Evolutionary conservation across 202 grass and related monocot species (phyloP).

Genomic region (Carex arenaria): DNA sequence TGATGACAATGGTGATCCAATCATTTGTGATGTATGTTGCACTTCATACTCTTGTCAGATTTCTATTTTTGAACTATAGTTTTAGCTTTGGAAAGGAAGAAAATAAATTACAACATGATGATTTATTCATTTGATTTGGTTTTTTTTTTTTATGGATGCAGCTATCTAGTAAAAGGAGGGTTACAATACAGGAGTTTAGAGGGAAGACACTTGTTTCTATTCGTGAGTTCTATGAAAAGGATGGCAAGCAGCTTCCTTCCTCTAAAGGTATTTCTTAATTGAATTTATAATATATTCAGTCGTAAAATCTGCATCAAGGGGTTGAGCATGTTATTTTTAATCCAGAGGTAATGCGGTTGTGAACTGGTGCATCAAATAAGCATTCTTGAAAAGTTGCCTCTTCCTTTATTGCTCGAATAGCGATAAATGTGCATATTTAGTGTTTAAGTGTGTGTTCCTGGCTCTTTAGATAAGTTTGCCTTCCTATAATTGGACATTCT

Average conservation of each 20-base stretch:
- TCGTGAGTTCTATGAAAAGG: constrained; percentile 73
- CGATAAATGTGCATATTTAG: not conserved
- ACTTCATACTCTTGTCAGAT: constrained; percentile 2
- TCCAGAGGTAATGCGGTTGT: not conserved
- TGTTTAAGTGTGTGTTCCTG: not conserved
- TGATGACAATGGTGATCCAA: constrained; percentile 76
- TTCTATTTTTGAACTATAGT: not conserved
- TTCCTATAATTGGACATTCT: not conserved
- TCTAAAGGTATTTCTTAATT: constrained; percentile 49
- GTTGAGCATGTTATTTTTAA: not conserved
- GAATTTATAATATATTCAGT: not conserved
- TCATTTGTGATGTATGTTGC: constrained; percentile 74
- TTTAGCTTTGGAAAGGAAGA: not conserved
- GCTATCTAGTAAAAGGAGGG: constrained; percentile 72
- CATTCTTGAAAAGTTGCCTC: not conserved
- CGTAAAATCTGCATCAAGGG: not conserved
- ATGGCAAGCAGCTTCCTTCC: constrained; percentile 75
- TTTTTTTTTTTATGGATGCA: constrained; percentile 28
- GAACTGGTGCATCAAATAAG: not conserved
- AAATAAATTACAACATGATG: not conserved
- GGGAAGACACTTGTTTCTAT: constrained; percentile 77
- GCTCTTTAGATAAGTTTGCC: not conserved
- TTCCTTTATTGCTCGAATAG: not conserved
- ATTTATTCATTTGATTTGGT: constrained; percentile 23
- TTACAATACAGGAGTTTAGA: constrained; percentile 66